Percentiles rank a stretch among this genome's conserved stretches.
Evolutionary conservation across 768 basidiomycete species (phyloP).

Genomic region (Termitomyces sp.): DNA sequence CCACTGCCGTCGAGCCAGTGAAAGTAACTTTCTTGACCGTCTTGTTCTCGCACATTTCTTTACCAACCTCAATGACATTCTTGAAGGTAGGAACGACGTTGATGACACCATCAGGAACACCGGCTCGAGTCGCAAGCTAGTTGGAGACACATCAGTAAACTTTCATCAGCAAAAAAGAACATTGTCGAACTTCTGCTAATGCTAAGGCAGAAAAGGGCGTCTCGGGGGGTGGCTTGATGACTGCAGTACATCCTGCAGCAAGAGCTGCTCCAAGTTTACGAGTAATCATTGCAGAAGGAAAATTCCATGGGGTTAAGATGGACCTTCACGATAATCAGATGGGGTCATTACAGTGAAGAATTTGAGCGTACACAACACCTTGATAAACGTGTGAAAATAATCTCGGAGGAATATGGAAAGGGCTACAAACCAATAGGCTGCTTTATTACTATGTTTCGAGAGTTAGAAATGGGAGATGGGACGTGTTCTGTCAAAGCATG

Average conservation of each 20-base stretch:
- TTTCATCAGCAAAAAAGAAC: background rate
- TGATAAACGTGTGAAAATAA: background rate
- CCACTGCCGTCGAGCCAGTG: constrained; percentile 83
- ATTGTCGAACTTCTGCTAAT: constrained; percentile 64
- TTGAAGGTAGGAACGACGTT: constrained; percentile 89
- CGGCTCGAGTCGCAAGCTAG: constrained; percentile 82
- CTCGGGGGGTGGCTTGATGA: constrained; percentile 93
- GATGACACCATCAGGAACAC: constrained; percentile 90
- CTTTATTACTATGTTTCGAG: constrained; percentile 87
- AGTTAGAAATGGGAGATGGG: constrained; percentile 61
- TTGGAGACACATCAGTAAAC: background rate
- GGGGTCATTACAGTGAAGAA: background rate
- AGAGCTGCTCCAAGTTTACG: constrained; percentile 87
- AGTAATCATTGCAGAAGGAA: constrained; percentile 92
- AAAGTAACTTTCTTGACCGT: constrained; percentile 86
- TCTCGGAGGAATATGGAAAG: background rate
- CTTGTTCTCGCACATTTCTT: constrained; percentile 90
- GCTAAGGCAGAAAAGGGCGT: constrained; percentile 93
- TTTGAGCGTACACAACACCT: constrained; percentile 35
- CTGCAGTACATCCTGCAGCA: constrained; percentile 93
- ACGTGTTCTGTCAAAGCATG: constrained; percentile 55
- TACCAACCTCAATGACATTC: constrained; percentile 81
- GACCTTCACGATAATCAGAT: constrained; percentile 37
- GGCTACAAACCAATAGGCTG: constrained; percentile 72
- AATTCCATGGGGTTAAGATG: constrained; percentile 87